Conservation (phyloP, 352 stramenopile species). For the Globisporangium spinosum region DNA sequence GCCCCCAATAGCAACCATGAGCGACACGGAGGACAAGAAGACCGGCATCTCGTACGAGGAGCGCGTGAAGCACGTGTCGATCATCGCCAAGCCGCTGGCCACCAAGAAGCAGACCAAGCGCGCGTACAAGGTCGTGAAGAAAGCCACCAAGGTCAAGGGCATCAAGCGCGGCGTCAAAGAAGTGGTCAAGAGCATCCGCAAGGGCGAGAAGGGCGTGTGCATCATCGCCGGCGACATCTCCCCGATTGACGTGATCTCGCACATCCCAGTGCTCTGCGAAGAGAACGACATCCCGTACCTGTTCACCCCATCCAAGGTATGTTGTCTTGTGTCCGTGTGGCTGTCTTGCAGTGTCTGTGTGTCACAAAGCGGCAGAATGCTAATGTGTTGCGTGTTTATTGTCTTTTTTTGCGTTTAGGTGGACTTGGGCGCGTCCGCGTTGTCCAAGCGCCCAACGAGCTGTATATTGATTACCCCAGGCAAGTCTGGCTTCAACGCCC, state of each 20-base stretch:
- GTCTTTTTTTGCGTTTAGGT: slow-evolving; percentile 38
- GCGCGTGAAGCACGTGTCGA: slow-evolving; percentile 80
- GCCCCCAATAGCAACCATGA: slow-evolving; percentile 32
- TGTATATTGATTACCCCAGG: slow-evolving; percentile 95
- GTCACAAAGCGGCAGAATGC: background rate
- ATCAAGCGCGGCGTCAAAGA: slow-evolving; percentile 99
- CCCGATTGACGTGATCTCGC: slow-evolving; percentile 99
- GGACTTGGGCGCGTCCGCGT: slow-evolving; percentile 93
- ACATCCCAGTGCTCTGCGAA: slow-evolving; percentile 98
- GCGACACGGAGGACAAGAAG: slow-evolving; percentile 68
- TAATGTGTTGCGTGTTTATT: background rate
- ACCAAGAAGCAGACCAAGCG: slow-evolving; percentile 96
- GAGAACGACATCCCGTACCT: slow-evolving; percentile 99
- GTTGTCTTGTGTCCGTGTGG: slow-evolving; percentile 4
- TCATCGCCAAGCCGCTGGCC: slow-evolving; percentile 96
- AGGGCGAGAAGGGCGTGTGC: slow-evolving; percentile 96
- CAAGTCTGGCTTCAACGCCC: slow-evolving; percentile 88
- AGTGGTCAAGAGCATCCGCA: slow-evolving; percentile 98
- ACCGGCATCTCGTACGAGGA: slow-evolving; percentile 69
- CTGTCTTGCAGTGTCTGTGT: background rate
- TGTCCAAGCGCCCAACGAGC: slow-evolving; percentile 98
- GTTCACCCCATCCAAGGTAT: slow-evolving; percentile 95
- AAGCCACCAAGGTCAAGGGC: slow-evolving; percentile 94
- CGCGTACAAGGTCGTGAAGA: slow-evolving; percentile 93
- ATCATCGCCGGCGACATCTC: slow-evolving; percentile 99